phyloP scores from a whole-genome alignment of 2,329 filamentous ascomycete genomes.

The Trichoderma guizhouense region DNA sequence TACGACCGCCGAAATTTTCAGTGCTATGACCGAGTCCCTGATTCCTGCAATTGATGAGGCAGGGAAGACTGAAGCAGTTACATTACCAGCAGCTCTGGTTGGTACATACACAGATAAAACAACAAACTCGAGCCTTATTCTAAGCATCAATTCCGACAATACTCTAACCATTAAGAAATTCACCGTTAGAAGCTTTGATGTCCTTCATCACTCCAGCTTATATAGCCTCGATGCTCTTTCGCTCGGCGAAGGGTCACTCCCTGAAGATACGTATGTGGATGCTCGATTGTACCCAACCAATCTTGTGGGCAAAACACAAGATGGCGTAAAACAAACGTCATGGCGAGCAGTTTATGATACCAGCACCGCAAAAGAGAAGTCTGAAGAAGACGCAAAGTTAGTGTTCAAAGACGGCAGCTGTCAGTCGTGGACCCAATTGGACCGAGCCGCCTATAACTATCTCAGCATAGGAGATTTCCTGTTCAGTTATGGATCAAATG shows the following conservation, averaged over 20 bases:
- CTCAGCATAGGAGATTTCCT: slow-evolving; percentile 30
- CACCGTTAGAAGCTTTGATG: background rate
- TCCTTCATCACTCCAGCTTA: background rate
- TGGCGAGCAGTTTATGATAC: slow-evolving; percentile 35
- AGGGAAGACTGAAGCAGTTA: background rate
- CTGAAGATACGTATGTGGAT: background rate
- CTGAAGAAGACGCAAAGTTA: slow-evolving; percentile 24
- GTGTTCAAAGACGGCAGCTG: slow-evolving; percentile 31
- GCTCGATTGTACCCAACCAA: background rate
- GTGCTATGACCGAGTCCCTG: slow-evolving; percentile 11
- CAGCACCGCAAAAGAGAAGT: slow-evolving; percentile 19
- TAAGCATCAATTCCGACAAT: background rate
- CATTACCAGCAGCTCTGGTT: background rate
- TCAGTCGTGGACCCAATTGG: slow-evolving; percentile 31
- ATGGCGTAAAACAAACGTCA: slow-evolving; percentile 17
- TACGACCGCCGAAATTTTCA: slow-evolving; percentile 26
- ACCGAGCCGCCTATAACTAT: slow-evolving; percentile 34
- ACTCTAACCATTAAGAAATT: background rate
- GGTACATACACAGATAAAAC: background rate
- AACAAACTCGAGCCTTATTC: background rate
- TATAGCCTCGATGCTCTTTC: slow-evolving; percentile 3
- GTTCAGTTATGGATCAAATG: background rate
- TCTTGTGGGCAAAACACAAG: background rate
- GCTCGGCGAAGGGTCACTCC: background rate
- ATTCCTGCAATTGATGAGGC: background rate